Evolutionary conservation across 2,329 filamentous ascomycete genomes (phyloP), one percentile per base, ranked within the genome.

Genomic region (Pseudocercospora vitis): DNA sequence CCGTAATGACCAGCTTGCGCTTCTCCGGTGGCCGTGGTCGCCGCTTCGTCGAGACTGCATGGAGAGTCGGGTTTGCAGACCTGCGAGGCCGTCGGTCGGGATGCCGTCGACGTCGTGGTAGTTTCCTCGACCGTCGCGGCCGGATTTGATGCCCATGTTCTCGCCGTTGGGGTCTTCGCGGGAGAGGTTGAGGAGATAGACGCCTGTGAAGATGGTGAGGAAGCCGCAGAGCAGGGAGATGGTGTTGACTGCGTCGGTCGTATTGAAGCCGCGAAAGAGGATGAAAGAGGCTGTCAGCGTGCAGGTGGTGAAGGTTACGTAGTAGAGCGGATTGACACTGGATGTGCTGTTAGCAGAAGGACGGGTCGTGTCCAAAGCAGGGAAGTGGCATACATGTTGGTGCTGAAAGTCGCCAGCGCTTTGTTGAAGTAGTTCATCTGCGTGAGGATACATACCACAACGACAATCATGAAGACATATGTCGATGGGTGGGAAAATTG

Each of bases 391-490:
- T 81, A 96, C 91, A 99, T 95, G 65, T 95, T 96, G 26, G 94
- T 96, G 24, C 89, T 92, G 74, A 97, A 99, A 67, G 95, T 91
- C 72, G 90, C 95, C 56, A 99, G 77, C 6, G 94, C 94, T 74
- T 99, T 99, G 80, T 99, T 99, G 75, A 99, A 96, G 74, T 99
- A 99, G 74, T 99, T 99, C 94, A 99, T 97, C 78, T 99, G 94
- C 7, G 91, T 96, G 63, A 99, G 73, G 69, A 99, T 97, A 77
- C 94, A 99, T 60, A 96, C 89, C 2, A 81, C 80, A 0, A 91
- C 94, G 61, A 97, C 83, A 62, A 99, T 96, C 73, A 92, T 86
- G 71, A 99, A 99, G 59, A 96, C 91, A 66, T 99, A 99, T 55
- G 95, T 99, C 46, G 91, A 96, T 2, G 95, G 89, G 65, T 95